These are phyloP conservation scores for Pichia norvegensis DNA, from an alignment of 1,139 yeast species.

Conservation along the genomic window DNA sequence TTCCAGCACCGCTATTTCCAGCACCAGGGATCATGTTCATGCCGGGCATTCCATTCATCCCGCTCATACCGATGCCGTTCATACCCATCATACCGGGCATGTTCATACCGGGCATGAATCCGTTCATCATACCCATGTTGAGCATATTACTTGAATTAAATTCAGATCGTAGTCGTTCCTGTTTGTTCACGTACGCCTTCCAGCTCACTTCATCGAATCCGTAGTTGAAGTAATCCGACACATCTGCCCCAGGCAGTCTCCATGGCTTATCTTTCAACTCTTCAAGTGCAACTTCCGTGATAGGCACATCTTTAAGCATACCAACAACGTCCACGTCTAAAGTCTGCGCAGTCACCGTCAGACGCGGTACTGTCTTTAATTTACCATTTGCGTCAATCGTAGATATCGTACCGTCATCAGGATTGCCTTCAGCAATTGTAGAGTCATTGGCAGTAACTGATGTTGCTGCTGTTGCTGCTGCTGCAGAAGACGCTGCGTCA, in stretches of 20 bases:
- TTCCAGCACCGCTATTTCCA: conserved; percentile 27
- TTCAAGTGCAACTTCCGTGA: conserved; percentile 77
- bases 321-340: conserved; percentile 76
- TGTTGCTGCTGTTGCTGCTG: conserved; percentile 21
- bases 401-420: conserved; percentile 21
- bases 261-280: conserved; percentile 90
- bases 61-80: conserved; percentile 25
- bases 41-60: conserved; percentile 19
- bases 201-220: conserved; percentile 96
- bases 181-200: conserved; percentile 87
- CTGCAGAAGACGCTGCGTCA: neutral
- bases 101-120: conserved; percentile 15
- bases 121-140: neutral
- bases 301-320: conserved; percentile 70
- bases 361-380: conserved; percentile 25
- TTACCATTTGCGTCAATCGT: neutral
- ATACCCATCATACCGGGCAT: conserved; percentile 35
- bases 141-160: conserved; percentile 51
- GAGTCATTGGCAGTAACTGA: conserved; percentile 11
- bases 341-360: conserved; percentile 21
- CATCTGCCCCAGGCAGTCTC: conserved; percentile 95
- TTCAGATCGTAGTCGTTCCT: conserved; percentile 72
- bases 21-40: conserved; percentile 1
- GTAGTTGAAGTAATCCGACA: conserved; percentile 88
- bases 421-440: conserved; percentile 21